These are phyloP conservation scores for Moesziomyces aphidis DNA, from an alignment of 1,284 basidiomycete species.

Conservation along the genomic window DNA sequence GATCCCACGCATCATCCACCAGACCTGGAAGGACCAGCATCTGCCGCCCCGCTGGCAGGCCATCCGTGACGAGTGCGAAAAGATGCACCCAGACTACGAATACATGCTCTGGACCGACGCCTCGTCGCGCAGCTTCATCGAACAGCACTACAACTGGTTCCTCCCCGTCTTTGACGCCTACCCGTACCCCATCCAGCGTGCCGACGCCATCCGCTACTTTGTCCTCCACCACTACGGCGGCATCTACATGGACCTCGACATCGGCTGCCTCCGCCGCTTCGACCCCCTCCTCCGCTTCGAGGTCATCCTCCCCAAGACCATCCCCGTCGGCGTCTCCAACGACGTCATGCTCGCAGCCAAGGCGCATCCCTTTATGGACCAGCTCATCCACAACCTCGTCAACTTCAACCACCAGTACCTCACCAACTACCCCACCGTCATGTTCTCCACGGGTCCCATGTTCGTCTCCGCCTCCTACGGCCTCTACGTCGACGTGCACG, in stretches of 20 bases:
- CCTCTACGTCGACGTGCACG: slow-evolving; percentile 73
- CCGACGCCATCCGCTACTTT: slow-evolving; percentile 98
- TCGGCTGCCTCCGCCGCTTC: slow-evolving; percentile 89
- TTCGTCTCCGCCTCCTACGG: slow-evolving; percentile 66
- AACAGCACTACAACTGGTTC: slow-evolving; percentile 88
- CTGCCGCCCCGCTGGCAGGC: slow-evolving; percentile 85
- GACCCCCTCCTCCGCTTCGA: slow-evolving; percentile 90
- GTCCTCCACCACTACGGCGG: slow-evolving; percentile 93
- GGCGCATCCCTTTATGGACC: slow-evolving; percentile 87
- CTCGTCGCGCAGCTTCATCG: slow-evolving; percentile 87
- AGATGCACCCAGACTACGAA: slow-evolving; percentile 82
- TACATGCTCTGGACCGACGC: slow-evolving; percentile 98
- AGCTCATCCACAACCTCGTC: slow-evolving; percentile 88
- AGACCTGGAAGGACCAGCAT: slow-evolving; percentile 95
- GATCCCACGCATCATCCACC: slow-evolving; percentile 93
- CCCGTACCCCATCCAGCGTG: slow-evolving; percentile 92
- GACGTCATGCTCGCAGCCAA: slow-evolving; percentile 94
- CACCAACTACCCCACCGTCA: slow-evolving; percentile 97
- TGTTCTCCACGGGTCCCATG: slow-evolving; percentile 92
- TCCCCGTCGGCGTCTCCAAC: slow-evolving; percentile 88
- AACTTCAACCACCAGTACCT: slow-evolving; percentile 94
- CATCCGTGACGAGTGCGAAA: slow-evolving; percentile 68
- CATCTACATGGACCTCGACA: slow-evolving; percentile 95
- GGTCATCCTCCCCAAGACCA: slow-evolving; percentile 91
- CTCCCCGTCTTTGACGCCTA: slow-evolving; percentile 92